These are phyloP conservation scores for Trichoderma afroharzianum DNA, from an alignment of 2,329 filamentous ascomycete genomes.

Conservation along the genomic window DNA sequence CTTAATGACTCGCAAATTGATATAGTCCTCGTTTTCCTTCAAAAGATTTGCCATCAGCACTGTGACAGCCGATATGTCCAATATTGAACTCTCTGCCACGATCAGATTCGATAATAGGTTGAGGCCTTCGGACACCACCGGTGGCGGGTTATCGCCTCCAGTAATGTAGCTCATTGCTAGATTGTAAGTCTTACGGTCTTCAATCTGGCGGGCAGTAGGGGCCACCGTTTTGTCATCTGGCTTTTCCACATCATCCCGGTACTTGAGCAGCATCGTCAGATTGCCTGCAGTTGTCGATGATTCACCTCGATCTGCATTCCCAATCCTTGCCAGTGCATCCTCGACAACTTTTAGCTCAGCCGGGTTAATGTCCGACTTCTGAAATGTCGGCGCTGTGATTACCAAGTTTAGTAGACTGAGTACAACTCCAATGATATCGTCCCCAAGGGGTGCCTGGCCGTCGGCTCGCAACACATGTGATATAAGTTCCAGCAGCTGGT, in stretches of 20 bases:
- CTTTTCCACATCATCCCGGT: conserved; percentile 52
- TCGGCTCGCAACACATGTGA: conserved; percentile 54
- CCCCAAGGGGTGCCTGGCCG: conserved; percentile 38
- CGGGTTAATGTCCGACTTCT: conserved; percentile 43
- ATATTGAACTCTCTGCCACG: conserved; percentile 48
- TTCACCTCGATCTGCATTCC: conserved; percentile 36
- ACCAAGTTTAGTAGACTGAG: conserved; percentile 61
- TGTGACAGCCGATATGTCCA: conserved; percentile 64
- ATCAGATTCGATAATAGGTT: conserved; percentile 59
- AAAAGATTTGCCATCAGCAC: conserved; percentile 63
- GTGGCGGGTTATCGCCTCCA: conserved; percentile 57
- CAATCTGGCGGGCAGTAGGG: conserved; percentile 47
- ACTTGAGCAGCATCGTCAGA: conserved; percentile 52
- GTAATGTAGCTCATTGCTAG: conserved; percentile 64
- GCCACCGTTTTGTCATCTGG: conserved; percentile 35
- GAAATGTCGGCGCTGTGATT: conserved; percentile 55
- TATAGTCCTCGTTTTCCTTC: conserved; percentile 65
- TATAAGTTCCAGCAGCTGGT: conserved; percentile 62
- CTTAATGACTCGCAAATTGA: conserved; percentile 65
- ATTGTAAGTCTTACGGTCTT: conserved; percentile 60
- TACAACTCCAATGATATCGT: conserved; percentile 50
- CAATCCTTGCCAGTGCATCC: conserved; percentile 44
- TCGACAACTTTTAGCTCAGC: conserved; percentile 45
- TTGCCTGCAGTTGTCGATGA: conserved; percentile 54
- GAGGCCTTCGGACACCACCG: conserved; percentile 63